Conservation (phyloP, 768 basidiomycete species). For the Leccinellum rugosiceps region DNA sequence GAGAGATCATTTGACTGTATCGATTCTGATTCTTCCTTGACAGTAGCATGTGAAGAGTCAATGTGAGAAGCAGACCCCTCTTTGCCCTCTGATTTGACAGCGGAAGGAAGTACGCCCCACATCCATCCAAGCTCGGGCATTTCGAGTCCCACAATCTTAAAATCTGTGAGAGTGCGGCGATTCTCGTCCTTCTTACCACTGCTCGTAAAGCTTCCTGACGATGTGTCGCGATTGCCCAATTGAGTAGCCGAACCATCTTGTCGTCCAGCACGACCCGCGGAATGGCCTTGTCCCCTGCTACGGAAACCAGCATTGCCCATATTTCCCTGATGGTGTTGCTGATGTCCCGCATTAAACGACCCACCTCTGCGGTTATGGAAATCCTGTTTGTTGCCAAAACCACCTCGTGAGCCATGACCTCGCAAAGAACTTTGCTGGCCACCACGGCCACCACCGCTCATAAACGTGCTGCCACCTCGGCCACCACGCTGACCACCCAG, state of each 20-base stretch:
- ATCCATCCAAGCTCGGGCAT: conserved; percentile 81
- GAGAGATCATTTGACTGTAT: conserved; percentile 20
- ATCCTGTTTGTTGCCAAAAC: conserved; percentile 60
- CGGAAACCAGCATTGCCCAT: conserved; percentile 47
- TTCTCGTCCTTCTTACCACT: conserved; percentile 84
- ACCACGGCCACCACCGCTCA: conserved; percentile 40
- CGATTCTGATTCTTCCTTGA: conserved; percentile 35
- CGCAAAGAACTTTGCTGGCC: conserved; percentile 50
- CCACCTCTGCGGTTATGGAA: conserved; percentile 64
- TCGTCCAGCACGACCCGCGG: conserved; percentile 36
- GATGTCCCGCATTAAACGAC: conserved; percentile 53
- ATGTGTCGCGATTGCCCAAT: conserved; percentile 51
- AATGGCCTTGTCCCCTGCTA: conserved; percentile 60
- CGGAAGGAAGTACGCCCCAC: conserved; percentile 66
- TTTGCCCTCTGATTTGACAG: conserved; percentile 36
- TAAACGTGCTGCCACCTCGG: conserved; percentile 35
- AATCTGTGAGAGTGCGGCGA: conserved; percentile 92
- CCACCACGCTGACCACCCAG: conserved; percentile 41
- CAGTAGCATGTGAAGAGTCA: conserved; percentile 30
- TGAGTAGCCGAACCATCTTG: conserved; percentile 33
- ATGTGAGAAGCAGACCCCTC: conserved; percentile 31
- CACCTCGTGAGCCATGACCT: conserved; percentile 63
- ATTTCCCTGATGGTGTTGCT: conserved; percentile 34
- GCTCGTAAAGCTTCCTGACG: conserved; percentile 41
- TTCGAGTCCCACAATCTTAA: conserved; percentile 91